These are phyloP conservation scores for Megacollybia marginata DNA, from an alignment of 768 basidiomycete genomes.

Conservation along the genomic window DNA sequence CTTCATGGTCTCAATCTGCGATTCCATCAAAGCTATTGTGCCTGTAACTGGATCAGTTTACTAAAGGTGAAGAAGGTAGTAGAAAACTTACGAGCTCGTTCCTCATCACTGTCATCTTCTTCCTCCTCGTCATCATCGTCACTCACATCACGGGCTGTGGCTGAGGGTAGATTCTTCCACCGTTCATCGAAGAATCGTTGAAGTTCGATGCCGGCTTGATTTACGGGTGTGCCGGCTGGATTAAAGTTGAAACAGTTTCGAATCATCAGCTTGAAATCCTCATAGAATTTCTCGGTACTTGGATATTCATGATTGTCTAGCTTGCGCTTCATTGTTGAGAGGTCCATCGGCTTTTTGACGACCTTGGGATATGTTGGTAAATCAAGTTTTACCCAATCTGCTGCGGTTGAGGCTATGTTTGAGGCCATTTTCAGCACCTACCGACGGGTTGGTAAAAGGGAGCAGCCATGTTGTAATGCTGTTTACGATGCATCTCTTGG, in stretches of 20 bases:
- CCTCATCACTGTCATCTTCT: slow-evolving; percentile 60
- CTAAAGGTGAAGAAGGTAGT: slow-evolving; percentile 7
- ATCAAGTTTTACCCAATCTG: slow-evolving; percentile 73
- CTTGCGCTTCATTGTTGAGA: slow-evolving; percentile 82
- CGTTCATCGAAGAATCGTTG: slow-evolving; percentile 88
- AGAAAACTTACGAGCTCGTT: slow-evolving; percentile 48
- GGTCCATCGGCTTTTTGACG: slow-evolving; percentile 94
- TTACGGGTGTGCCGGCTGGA: slow-evolving; percentile 79
- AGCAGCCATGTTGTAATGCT: slow-evolving; percentile 60
- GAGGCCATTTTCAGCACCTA: slow-evolving; percentile 30
- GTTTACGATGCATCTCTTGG: slow-evolving; percentile 70
- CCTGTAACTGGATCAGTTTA: slow-evolving; percentile 33
- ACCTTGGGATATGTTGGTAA: slow-evolving; percentile 83
- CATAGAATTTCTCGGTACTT: slow-evolving; percentile 73
- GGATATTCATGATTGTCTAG: slow-evolving; percentile 72
- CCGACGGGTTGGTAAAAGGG: slow-evolving; percentile 96
- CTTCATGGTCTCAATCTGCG: slow-evolving; percentile 72
- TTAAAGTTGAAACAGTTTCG: slow-evolving; percentile 92
- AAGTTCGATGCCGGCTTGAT: slow-evolving; percentile 80
- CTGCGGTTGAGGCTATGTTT: neutral
- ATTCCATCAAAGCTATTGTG: slow-evolving; percentile 70
- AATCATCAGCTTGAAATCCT: slow-evolving; percentile 93
- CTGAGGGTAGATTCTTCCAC: slow-evolving; percentile 71
- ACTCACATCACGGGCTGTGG: slow-evolving; percentile 52
- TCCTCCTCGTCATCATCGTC: slow-evolving; percentile 60